Evolutionary conservation across 2,329 filamentous ascomycete genomes (phyloP).

Genomic region (Colletotrichum zoysiae): DNA sequence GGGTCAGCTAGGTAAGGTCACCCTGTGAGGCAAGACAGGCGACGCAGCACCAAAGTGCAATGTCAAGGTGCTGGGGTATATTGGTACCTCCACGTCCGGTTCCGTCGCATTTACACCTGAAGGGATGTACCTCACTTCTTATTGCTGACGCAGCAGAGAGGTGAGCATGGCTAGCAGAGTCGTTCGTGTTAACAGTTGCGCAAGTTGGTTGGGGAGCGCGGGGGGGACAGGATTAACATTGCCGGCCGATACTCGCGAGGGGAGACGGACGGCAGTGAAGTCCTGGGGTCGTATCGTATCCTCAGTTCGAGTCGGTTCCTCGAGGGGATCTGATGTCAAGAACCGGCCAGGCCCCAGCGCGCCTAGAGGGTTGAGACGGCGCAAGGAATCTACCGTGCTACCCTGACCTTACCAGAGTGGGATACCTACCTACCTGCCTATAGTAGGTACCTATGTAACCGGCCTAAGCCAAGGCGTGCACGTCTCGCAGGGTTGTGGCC

Average conservation of each 20-base stretch:
- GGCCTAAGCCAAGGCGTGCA: constrained; percentile 1
- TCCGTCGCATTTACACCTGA: neutral
- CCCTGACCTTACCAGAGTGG: constrained; percentile 4
- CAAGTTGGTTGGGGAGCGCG: neutral
- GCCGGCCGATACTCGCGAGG: neutral
- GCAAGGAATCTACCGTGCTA: neutral
- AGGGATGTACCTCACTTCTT: neutral
- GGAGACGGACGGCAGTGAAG: neutral
- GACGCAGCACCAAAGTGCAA: neutral
- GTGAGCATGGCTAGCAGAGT: neutral
- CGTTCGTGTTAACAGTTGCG: neutral
- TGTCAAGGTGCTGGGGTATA: neutral
- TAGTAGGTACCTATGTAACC: neutral
- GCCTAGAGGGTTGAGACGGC: neutral
- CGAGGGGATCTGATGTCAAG: neutral
- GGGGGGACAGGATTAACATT: neutral
- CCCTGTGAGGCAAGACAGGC: neutral
- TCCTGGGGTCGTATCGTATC: constrained; percentile 5
- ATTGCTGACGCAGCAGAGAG: neutral
- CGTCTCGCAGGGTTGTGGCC: constrained; percentile 2
- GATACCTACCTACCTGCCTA: neutral
- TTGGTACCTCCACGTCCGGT: neutral
- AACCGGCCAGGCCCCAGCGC: neutral
- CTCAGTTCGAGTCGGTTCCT: neutral
- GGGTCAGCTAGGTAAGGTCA: constrained; percentile 8